Percentiles rank a stretch among this genome's conserved stretches.
These are phyloP conservation scores for Macrotyloma uniflorum DNA, from an alignment of 306 rosid genomes.

Conservation along the genomic window DNA sequence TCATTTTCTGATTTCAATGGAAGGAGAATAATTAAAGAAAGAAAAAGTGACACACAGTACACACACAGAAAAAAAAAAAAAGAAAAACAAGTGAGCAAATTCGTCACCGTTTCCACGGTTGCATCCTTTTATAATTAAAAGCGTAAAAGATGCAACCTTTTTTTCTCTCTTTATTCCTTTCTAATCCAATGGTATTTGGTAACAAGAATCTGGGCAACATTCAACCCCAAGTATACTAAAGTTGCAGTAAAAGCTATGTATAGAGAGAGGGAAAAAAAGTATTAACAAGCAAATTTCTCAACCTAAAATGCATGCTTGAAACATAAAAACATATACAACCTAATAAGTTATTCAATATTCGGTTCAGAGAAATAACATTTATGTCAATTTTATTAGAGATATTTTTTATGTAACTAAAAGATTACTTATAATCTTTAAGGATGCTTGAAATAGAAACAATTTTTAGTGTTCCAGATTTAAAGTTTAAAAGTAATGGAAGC, in stretches of 20 bases:
- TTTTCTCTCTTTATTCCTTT: slow-evolving; percentile 42
- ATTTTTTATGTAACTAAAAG: too few relatives aligned
- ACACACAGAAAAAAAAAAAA: background rate
- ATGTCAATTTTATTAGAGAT: too few relatives aligned
- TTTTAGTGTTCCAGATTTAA: too few relatives aligned
- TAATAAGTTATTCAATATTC: too few relatives aligned
- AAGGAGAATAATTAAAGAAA: slow-evolving; percentile 37
- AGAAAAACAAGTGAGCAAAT: slow-evolving; percentile 5
- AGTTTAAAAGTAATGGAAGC: too few relatives aligned
- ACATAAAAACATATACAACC: too few relatives aligned
- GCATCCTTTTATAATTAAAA: slow-evolving; percentile 32
- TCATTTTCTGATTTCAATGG: slow-evolving; percentile 3
- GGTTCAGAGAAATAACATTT: too few relatives aligned
- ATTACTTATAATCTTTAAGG: too few relatives aligned
- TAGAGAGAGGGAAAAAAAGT: background rate
- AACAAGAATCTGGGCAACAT: slow-evolving; percentile 35
- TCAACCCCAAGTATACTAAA: slow-evolving; percentile 35
- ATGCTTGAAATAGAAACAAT: too few relatives aligned
- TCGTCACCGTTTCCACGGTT: slow-evolving; percentile 25
- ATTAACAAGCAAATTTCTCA: background rate
- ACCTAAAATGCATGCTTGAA: background rate
- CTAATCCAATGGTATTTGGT: slow-evolving; percentile 31
- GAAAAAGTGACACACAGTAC: slow-evolving; percentile 2
- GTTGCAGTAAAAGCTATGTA: background rate
- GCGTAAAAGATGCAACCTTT: slow-evolving; percentile 31